Evolutionary conservation across 441 rosid species (phyloP), one percentile per base, ranked within the genome.

Genomic region (Adansonia madagascariensis): DNA sequence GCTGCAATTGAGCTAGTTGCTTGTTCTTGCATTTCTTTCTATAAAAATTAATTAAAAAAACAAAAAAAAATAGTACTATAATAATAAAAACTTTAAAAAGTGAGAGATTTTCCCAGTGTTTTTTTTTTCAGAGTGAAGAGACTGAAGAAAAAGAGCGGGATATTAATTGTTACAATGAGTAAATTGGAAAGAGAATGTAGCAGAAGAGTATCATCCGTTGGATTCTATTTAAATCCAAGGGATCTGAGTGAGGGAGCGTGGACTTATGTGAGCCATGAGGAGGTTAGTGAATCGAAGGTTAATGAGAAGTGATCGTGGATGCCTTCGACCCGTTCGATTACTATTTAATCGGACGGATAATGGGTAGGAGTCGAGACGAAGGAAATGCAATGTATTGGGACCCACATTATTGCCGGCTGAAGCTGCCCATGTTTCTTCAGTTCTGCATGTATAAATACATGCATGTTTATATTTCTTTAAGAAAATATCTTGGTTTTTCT

Each of bases 1-100:
- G 97, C 94, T 0, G 98, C 90, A 14, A 91, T 64, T 46, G 94
- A 91, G 75, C 95, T 91, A 6, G 96, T 87, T 10, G 91, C 87
- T 81, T 86, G 95, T 52, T 89, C 98, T 59, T 90, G 95, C 92
- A 88, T 90, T 82, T 81, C 71, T 70, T 57, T 0, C 47, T 50
- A n/a, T 1, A 49, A 5, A 69, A 69, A 49, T 71, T 9, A 3
- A 44, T 66, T 6, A 18, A 55, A 20, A 24, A 24, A 24, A 24
- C 27, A 24, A 43, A 62, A 72, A 61, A 46, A 24, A 24, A 24
- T 24, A 24, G 27, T 24, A 24, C 27, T 24, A 24, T 24, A 24
- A 24, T 1, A 24, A 24, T 7, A 6, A 4, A 22, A 12, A 24
- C 27, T 24, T 1, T 6, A 0, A 55, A 18, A 65, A 0, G 0